Evolutionary conservation across 192 early-diverging fungal species (phyloP).

Genomic region (Fimicolochytrium jonesii): DNA sequence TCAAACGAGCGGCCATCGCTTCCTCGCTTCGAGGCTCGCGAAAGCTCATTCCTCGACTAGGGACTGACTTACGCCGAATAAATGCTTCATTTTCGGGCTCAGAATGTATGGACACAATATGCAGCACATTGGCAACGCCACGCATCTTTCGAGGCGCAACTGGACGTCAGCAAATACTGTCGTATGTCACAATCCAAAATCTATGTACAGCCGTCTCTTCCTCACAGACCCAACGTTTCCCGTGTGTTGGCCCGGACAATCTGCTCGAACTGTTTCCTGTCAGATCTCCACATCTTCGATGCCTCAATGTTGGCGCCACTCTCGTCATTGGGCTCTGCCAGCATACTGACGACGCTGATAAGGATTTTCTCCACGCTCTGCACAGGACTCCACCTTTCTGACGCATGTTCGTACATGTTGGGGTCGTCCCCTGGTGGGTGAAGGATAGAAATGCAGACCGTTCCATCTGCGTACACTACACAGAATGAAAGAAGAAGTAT

Average conservation of each 20-base stretch:
- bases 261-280: slow-evolving; percentile 76
- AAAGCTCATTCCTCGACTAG: too few species aligned
- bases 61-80: too few species aligned
- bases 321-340: slow-evolving; percentile 92
- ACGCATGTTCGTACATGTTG: slow-evolving; percentile 93
- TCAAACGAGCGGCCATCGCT: too few species aligned
- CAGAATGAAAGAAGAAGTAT: not conserved
- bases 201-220: not conserved
- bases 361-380: slow-evolving; percentile 98
- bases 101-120: too few species aligned
- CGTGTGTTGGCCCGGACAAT: slow-evolving; percentile 74
- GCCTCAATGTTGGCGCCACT: slow-evolving; percentile 98
- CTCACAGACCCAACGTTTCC: slow-evolving; percentile 69
- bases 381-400: slow-evolving; percentile 95
- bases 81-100: too few species aligned
- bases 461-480: slow-evolving; percentile 86
- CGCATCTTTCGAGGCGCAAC: too few species aligned
- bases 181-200: too few species aligned
- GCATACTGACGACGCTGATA: slow-evolving; percentile 75
- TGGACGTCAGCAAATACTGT: too few species aligned
- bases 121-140: too few species aligned
- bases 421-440: slow-evolving; percentile 98
- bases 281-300: slow-evolving; percentile 89
- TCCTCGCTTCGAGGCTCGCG: too few species aligned
- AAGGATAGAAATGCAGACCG: slow-evolving; percentile 97